These are phyloP conservation scores for Macrophomina pseudophaseolina DNA, from an alignment of 2,329 filamentous ascomycete genomes.

Conservation along the genomic window DNA sequence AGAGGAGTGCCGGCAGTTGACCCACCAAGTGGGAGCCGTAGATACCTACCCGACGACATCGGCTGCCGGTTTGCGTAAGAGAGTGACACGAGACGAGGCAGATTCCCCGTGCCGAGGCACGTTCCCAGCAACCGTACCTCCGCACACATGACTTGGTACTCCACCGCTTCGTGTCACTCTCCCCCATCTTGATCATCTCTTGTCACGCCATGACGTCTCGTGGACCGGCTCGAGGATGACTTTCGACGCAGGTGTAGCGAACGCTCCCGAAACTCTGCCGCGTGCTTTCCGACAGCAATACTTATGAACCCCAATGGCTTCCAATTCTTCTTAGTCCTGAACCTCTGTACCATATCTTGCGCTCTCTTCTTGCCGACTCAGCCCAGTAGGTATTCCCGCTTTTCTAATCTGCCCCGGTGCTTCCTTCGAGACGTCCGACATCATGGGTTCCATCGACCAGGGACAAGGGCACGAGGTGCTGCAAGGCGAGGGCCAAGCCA, in stretches of 20 bases:
- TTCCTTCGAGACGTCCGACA: not conserved
- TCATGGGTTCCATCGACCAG: constrained; percentile 10
- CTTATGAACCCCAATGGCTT: not conserved
- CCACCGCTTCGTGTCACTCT: constrained; percentile 6
- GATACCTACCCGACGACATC: not conserved
- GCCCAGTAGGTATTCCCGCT: not conserved
- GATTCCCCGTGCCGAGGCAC: constrained; percentile 5
- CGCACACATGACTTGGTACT: not conserved
- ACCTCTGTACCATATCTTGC: not conserved
- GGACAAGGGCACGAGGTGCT: constrained; percentile 6
- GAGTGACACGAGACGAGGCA: constrained; percentile 2
- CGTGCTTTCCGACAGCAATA: not conserved
- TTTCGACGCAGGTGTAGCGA: not conserved
- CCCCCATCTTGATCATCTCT: not conserved
- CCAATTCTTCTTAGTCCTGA: not conserved
- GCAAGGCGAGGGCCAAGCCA: constrained; percentile 30
- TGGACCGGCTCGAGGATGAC: not conserved
- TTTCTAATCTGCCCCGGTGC: not conserved
- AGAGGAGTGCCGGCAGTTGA: not conserved
- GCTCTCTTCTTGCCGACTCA: too few species aligned
- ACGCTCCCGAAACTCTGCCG: not conserved
- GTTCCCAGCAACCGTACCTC: not conserved
- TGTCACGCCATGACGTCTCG: not conserved
- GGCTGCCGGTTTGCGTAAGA: not conserved
- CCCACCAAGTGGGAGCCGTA: not conserved